A percentile compares a stretch with the other conserved stretches of the same genome.
These are phyloP conservation scores for Pachyrhizus erosus DNA, from an alignment of 306 rosid species.

Conservation along the genomic window DNA sequence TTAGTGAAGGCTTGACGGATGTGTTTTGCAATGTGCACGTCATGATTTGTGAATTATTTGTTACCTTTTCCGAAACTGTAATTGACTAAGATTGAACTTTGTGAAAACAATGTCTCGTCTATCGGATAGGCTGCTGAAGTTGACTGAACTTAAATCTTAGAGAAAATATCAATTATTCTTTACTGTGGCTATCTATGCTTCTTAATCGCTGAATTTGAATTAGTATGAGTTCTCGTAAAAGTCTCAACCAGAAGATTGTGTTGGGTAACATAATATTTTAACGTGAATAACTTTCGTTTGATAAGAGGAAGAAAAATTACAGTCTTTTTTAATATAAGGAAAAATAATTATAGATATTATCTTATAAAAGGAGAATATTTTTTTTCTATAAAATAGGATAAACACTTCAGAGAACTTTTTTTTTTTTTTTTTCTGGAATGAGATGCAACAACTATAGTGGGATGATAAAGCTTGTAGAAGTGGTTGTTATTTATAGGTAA, in stretches of 20 bases:
- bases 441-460: no score
- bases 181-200: background rate
- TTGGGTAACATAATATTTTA: no score
- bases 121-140: background rate
- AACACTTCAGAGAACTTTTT: no score
- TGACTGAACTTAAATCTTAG: slow-evolving; percentile 11
- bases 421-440: no score
- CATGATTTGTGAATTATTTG: slow-evolving; percentile 20
- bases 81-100: slow-evolving; percentile 23
- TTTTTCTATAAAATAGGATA: no score
- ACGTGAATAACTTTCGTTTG: no score
- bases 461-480: no score
- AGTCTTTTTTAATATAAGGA: no score
- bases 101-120: background rate
- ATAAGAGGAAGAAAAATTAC: no score
- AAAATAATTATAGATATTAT: no score
- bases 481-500: no score
- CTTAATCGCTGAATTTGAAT: background rate
- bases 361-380: no score
- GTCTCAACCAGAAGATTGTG: background rate
- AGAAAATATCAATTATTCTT: background rate
- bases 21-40: background rate
- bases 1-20: slow-evolving; percentile 1
- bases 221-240: background rate
- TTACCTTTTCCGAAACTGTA: background rate